phyloP scores from a whole-genome alignment of 306 rosid species.

The Oemleria cerasiformis region DNA sequence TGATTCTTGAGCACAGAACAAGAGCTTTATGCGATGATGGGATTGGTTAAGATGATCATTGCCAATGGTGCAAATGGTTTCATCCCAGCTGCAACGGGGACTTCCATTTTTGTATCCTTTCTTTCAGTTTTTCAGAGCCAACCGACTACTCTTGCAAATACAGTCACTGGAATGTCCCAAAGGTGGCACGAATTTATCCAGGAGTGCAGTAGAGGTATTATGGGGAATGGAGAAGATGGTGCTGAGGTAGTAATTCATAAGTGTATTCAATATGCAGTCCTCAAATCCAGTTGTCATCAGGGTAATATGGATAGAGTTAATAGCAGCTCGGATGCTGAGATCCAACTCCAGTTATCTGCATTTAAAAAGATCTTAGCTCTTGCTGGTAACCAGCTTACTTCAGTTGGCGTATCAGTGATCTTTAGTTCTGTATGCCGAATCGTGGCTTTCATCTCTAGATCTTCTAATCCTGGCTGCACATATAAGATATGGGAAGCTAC shows the following conservation, averaged over 20 bases:
- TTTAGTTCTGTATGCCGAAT: conserved; percentile 75
- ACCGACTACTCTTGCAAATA: conserved; percentile 55
- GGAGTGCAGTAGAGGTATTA: conserved; percentile 5
- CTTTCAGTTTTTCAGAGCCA: conserved; percentile 75
- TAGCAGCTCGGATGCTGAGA: conserved; percentile 45
- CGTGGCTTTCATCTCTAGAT: conserved; percentile 63
- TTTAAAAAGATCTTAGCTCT: conserved; percentile 66
- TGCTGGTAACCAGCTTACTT: conserved; percentile 69
- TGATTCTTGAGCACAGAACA: conserved; percentile 67
- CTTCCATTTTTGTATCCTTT: conserved; percentile 74
- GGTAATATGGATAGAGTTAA: conserved; percentile 41
- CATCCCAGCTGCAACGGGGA: conserved; percentile 61
- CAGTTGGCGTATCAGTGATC: conserved; percentile 72
- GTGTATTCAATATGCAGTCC: background rate
- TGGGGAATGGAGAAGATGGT: conserved; percentile 20
- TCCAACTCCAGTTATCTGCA: conserved; percentile 76
- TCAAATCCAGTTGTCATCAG: conserved; percentile 49
- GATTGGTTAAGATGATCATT: conserved; percentile 51
- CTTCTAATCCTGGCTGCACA: conserved; percentile 73
- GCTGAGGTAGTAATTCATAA: conserved; percentile 5
- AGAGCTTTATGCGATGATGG: conserved; percentile 52
- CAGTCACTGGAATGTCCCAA: conserved; percentile 62
- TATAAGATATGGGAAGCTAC: conserved; percentile 43
- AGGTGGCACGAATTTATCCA: conserved; percentile 29
- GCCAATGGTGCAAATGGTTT: conserved; percentile 67